These are phyloP conservation scores for Pythium phragmiticola DNA, from an alignment of 352 stramenopile species.

Conservation along the genomic window DNA sequence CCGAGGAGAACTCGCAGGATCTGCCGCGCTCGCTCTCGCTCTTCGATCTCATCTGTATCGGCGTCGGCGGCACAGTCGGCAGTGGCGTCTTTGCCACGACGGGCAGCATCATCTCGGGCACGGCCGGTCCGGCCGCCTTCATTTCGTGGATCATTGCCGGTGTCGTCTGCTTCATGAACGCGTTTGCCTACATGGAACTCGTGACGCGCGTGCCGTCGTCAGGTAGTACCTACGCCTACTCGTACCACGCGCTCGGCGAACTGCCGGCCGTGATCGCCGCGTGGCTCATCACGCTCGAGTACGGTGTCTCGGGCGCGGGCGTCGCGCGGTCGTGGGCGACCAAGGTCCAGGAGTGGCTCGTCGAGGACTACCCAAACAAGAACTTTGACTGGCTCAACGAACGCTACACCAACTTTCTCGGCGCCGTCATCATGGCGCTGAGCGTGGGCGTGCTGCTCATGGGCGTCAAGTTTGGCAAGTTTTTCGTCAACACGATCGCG, in stretches of 20 bases:
- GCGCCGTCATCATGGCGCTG: conserved; percentile 64
- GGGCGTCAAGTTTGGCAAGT: conserved; percentile 88
- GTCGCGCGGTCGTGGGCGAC: conserved; percentile 91
- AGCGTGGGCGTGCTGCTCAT: conserved; percentile 74
- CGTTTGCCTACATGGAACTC: conserved; percentile 90
- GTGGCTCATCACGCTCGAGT: conserved; percentile 91
- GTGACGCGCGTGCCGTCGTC: conserved; percentile 85
- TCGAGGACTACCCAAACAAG: conserved; percentile 38
- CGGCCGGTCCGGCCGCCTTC: conserved; percentile 74
- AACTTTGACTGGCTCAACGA: conserved; percentile 61
- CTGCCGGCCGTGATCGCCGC: conserved; percentile 88
- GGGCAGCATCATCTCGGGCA: conserved; percentile 69
- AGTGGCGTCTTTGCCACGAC: conserved; percentile 90
- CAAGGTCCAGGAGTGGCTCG: conserved; percentile 82
- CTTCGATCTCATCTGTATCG: conserved; percentile 90
- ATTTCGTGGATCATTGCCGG: conserved; percentile 84
- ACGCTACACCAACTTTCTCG: conserved; percentile 58
- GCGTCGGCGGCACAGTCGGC: conserved; percentile 91
- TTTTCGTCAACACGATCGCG: conserved; percentile 87
- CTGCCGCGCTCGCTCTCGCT: conserved; percentile 71
- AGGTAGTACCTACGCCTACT: conserved; percentile 91
- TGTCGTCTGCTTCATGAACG: conserved; percentile 76
- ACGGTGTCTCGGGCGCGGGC: conserved; percentile 86
- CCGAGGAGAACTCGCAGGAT: conserved; percentile 69
- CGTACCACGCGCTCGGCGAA: conserved; percentile 91